These are phyloP conservation scores for Nicotiana tomentosiformis DNA, from an alignment of 257 asterid genomes.

Conservation along the genomic window DNA sequence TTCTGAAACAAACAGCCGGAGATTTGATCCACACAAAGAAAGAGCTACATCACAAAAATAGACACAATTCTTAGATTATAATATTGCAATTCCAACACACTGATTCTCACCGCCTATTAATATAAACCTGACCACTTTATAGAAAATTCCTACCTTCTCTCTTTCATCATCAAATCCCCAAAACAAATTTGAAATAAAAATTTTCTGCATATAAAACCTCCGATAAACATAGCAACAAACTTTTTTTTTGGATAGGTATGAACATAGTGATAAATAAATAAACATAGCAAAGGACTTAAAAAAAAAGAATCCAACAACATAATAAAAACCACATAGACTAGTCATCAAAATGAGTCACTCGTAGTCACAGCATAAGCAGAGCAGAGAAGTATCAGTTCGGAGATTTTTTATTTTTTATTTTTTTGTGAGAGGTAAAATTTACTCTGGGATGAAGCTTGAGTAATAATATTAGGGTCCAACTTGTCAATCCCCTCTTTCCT, in stretches of 20 bases:
- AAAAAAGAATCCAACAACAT: not conserved
- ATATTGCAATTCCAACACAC: not conserved
- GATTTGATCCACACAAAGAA: not conserved
- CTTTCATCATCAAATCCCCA: not conserved
- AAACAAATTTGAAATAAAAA: not conserved
- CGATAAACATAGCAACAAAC: not conserved
- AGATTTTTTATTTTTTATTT: too few species aligned
- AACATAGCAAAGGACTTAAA: not conserved
- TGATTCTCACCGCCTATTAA: not conserved
- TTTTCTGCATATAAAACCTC: not conserved
- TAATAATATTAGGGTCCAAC: constrained; percentile 52
- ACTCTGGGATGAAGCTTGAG: constrained; percentile 67
- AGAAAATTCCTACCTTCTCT: not conserved
- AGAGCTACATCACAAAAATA: not conserved
- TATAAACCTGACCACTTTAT: not conserved
- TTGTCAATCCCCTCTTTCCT: constrained; percentile 46
- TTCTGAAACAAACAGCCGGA: not conserved
- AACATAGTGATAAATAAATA: not conserved
- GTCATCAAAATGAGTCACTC: not conserved
- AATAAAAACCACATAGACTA: not conserved
- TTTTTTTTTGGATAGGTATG: not conserved
- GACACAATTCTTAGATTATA: not conserved
- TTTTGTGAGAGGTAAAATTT: not conserved
- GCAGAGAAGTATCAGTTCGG: not conserved
- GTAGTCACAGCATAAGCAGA: not conserved